A percentile compares a stretch with the other conserved stretches of the same genome.
phyloP scores from a whole-genome alignment of 352 stramenopile genomes.

The Aphanomyces euteiches region DNA sequence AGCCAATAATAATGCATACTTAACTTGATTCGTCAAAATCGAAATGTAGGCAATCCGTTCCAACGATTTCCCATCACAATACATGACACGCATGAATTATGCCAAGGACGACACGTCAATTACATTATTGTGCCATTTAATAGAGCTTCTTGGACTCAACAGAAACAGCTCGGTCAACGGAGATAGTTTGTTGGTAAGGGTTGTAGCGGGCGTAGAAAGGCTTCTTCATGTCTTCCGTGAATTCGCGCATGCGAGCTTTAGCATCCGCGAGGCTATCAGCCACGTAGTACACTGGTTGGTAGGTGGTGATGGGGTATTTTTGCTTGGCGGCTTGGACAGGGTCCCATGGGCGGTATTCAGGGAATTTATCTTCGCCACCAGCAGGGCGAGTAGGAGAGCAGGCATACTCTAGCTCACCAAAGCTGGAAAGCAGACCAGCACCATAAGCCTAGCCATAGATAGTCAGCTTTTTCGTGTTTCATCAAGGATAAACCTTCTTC shows the following conservation, averaged over 20 bases:
- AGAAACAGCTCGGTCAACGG: conserved; percentile 66
- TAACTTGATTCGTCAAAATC: too few species aligned
- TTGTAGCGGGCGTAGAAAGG: conserved; percentile 95
- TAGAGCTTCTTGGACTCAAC: conserved; percentile 37
- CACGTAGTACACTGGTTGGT: conserved; percentile 96
- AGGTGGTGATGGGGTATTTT: conserved; percentile 97
- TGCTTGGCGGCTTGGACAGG: conserved; percentile 89
- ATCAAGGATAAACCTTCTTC: conserved; percentile 70
- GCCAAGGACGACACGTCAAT: too few species aligned
- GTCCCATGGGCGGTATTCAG: conserved; percentile 92
- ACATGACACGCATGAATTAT: too few species aligned
- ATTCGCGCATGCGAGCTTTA: conserved; percentile 92
- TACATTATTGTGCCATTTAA: too few species aligned
- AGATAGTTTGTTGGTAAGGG: conserved; percentile 86
- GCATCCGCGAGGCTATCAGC: conserved; percentile 92
- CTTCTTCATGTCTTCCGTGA: conserved; percentile 92
- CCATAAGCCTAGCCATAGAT: conserved; percentile 81
- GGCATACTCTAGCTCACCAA: conserved; percentile 96
- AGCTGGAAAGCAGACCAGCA: conserved; percentile 94
- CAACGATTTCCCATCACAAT: too few species aligned
- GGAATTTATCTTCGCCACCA: conserved; percentile 54
- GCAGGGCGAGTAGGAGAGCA: conserved; percentile 67
- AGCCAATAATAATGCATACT: too few species aligned
- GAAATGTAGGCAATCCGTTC: too few species aligned
- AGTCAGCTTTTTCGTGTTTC: not conserved